Conservation (phyloP, 2,329 filamentous ascomycete species). For the Fusarium metavorans region DNA sequence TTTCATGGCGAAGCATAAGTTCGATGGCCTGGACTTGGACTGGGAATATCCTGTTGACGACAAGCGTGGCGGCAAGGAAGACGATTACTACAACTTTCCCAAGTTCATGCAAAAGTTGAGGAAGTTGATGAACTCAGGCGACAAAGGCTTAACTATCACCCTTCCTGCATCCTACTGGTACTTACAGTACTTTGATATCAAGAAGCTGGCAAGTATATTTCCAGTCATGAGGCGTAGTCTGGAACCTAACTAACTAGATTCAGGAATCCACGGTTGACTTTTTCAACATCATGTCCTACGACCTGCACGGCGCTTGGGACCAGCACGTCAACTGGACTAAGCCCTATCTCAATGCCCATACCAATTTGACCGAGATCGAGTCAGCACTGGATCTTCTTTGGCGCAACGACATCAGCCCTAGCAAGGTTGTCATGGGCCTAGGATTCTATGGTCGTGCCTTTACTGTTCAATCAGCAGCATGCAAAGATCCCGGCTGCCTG, state of each 20-base stretch:
- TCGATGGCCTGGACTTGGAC: conserved; percentile 45
- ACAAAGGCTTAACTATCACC: conserved; percentile 13
- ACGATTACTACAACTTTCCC: conserved; percentile 52
- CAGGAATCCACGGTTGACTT: background rate
- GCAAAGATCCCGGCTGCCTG: conserved; percentile 3
- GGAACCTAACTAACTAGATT: background rate
- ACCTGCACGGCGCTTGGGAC: conserved; percentile 23
- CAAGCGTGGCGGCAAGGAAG: conserved; percentile 51
- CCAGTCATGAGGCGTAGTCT: background rate
- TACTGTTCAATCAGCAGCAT: background rate
- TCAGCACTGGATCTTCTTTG: conserved; percentile 18
- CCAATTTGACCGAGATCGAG: conserved; percentile 27
- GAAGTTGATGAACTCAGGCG: conserved; percentile 37
- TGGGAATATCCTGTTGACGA: conserved; percentile 48
- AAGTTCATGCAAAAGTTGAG: conserved; percentile 32
- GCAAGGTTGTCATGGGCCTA: conserved; percentile 15
- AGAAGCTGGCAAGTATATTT: conserved; percentile 10
- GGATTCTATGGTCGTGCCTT: conserved; percentile 34
- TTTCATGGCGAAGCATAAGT: conserved; percentile 26
- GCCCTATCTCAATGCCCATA: conserved; percentile 23
- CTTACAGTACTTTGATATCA: conserved; percentile 45
- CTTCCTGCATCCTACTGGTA: conserved; percentile 46
- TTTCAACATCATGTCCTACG: conserved; percentile 7
- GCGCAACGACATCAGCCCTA: conserved; percentile 6
- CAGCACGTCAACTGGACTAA: background rate